Conservation (phyloP, 768 basidiomycete species). For the Boletellus ananas region DNA sequence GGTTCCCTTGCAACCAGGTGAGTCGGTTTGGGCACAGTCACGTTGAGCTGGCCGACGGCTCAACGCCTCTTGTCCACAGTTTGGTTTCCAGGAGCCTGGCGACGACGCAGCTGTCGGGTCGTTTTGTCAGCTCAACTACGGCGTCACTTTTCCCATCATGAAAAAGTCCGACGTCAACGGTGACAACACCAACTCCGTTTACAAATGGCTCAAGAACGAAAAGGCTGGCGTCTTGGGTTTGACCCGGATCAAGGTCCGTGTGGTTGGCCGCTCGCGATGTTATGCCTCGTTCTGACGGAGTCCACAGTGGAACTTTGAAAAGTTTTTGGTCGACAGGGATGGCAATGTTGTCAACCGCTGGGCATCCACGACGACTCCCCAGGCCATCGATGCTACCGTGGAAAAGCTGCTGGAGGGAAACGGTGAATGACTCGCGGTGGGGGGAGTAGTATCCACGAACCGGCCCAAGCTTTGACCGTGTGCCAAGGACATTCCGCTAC, state of each 20-base stretch:
- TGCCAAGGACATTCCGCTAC: neutral
- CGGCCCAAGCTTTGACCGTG: conserved; percentile 21
- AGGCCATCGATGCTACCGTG: conserved; percentile 58
- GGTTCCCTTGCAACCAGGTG: conserved; percentile 91
- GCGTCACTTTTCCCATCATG: conserved; percentile 88
- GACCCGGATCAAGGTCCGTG: conserved; percentile 66
- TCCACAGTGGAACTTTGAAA: conserved; percentile 84
- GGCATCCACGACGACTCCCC: conserved; percentile 72
- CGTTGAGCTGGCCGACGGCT: neutral
- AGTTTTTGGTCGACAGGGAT: conserved; percentile 78
- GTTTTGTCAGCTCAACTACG: conserved; percentile 80
- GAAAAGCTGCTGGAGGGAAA: conserved; percentile 47
- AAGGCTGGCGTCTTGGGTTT: conserved; percentile 72
- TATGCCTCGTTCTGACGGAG: neutral
- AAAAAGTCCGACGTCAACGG: conserved; percentile 95
- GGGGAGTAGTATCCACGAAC: neutral
- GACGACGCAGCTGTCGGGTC: conserved; percentile 68
- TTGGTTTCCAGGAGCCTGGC: conserved; percentile 84
- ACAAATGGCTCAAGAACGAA: conserved; percentile 78
- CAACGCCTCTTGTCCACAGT: conserved; percentile 40
- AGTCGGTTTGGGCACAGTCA: neutral
- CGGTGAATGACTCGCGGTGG: conserved; percentile 18
- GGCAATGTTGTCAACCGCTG: conserved; percentile 73
- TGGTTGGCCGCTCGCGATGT: neutral
- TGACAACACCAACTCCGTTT: conserved; percentile 76